A percentile compares a stretch with the other conserved stretches of the same genome.
phyloP scores from a whole-genome alignment of 139 green algal genomes.

The Zygnema cylindricum region DNA sequence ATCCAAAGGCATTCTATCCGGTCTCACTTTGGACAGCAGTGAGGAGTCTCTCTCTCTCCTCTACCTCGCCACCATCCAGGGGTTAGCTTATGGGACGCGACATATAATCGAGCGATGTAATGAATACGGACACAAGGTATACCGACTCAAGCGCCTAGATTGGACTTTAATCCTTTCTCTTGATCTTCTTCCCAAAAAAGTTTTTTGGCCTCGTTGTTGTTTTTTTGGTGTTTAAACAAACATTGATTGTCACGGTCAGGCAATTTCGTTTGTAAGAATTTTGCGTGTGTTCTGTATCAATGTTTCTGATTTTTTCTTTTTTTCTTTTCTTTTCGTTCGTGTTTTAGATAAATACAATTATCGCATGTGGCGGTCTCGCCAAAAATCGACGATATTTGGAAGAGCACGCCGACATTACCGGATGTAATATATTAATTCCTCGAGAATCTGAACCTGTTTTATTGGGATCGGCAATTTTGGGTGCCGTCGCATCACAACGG shows the following conservation, averaged over 20 bases:
- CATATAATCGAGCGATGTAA: conserved; percentile 14
- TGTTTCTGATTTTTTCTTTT: no score
- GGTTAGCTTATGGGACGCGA: conserved; percentile 9
- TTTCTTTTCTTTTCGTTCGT: not conserved
- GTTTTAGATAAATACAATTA: conserved; percentile 8
- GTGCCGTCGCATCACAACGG: not conserved
- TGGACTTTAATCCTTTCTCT: not conserved
- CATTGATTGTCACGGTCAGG: no score
- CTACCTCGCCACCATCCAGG: conserved; percentile 18
- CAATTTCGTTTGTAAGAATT: no score
- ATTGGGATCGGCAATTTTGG: not conserved
- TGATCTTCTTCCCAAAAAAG: not conserved
- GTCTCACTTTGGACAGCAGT: not conserved
- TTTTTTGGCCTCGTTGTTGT: no score
- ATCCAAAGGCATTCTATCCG: not conserved
- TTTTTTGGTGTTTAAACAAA: no score
- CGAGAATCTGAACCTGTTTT: conserved; percentile 11
- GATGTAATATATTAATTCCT: not conserved
- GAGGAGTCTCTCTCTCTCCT: conserved; percentile 1
- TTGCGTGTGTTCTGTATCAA: no score
- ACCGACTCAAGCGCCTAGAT: not conserved
- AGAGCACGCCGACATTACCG: conserved; percentile 16
- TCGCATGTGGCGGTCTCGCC: conserved; percentile 13
- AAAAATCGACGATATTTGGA: not conserved
- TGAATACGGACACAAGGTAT: conserved; percentile 15